Conservation (phyloP, 306 rosid species). For the Glycine soja region DNA sequence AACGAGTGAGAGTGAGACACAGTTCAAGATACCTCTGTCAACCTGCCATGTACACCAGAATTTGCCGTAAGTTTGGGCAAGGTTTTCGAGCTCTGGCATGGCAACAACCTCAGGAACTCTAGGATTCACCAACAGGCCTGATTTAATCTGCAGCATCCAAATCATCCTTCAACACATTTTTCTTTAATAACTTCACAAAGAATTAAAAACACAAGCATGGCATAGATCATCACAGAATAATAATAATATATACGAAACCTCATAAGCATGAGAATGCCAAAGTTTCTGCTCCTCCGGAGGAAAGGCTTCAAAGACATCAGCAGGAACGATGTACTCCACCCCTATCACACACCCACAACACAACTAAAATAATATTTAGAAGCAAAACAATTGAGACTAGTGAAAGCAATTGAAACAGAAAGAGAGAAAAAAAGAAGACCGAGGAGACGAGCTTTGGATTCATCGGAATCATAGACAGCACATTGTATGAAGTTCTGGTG, state of each 20-base stretch:
- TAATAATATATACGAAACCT: constrained; percentile 47
- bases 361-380: no score
- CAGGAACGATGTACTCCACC: constrained; percentile 70
- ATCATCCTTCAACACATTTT: no score
- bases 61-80: constrained; percentile 80
- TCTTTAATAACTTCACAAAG: no score
- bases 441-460: constrained; percentile 60
- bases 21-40: constrained; percentile 66
- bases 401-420: background rate
- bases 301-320: constrained; percentile 58
- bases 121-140: constrained; percentile 73
- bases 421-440: constrained; percentile 41
- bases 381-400: background rate
- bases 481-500: constrained; percentile 74
- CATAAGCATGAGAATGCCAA: constrained; percentile 92
- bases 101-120: constrained; percentile 72
- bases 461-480: constrained; percentile 77
- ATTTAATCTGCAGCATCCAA: constrained; percentile 60
- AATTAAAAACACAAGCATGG: no score
- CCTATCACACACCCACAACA: constrained; percentile 40
- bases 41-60: constrained; percentile 96
- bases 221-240: no score
- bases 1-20: no score
- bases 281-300: constrained; percentile 84
- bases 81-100: constrained; percentile 65